Percentiles rank a stretch among this genome's conserved stretches.
Evolutionary conservation across 139 green algal genomes (phyloP).

Genomic region (Haematococcus lacustris): DNA sequence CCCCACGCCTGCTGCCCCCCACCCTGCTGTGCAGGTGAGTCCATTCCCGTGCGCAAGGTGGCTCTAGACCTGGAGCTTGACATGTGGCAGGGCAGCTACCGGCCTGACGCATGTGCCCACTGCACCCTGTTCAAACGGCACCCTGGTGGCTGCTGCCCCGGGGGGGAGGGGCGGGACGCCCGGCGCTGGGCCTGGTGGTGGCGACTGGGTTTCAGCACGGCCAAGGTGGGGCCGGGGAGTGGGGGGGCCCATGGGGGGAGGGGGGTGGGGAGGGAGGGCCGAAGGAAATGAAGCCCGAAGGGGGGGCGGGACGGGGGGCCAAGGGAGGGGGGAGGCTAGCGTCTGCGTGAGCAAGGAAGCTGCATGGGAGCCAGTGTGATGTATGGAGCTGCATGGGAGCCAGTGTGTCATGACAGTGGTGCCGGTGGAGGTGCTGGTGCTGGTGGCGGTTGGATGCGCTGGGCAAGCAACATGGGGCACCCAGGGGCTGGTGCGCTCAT

Average conservation of each 20-base stretch:
- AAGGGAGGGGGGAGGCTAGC: neutral
- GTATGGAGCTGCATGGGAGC: too few relatives aligned
- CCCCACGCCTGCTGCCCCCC: neutral
- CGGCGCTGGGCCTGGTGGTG: constrained; percentile 30
- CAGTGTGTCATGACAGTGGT: too few relatives aligned
- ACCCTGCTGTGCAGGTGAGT: constrained; percentile 36
- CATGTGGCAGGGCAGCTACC: constrained; percentile 14
- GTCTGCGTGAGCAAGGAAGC: neutral
- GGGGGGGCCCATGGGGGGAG: too few relatives aligned
- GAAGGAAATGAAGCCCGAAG: too few relatives aligned
- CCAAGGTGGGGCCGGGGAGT: neutral
- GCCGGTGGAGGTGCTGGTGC: too few relatives aligned
- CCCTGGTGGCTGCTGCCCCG: constrained; percentile 24
- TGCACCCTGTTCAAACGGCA: constrained; percentile 43
- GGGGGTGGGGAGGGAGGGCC: too few relatives aligned
- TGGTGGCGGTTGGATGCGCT: too few relatives aligned
- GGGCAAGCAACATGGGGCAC: too few relatives aligned
- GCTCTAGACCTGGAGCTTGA: constrained; percentile 27
- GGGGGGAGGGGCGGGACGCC: constrained; percentile 5
- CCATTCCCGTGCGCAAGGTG: constrained; percentile 41
- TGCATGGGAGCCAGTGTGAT: too few relatives aligned
- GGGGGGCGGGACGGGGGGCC: too few relatives aligned
- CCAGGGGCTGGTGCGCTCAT: too few relatives aligned
- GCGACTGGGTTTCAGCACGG: constrained; percentile 25
- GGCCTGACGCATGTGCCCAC: constrained; percentile 21